Conservation (phyloP, 148 eudicot genomes). For the Rhododendron simsii region DNA sequence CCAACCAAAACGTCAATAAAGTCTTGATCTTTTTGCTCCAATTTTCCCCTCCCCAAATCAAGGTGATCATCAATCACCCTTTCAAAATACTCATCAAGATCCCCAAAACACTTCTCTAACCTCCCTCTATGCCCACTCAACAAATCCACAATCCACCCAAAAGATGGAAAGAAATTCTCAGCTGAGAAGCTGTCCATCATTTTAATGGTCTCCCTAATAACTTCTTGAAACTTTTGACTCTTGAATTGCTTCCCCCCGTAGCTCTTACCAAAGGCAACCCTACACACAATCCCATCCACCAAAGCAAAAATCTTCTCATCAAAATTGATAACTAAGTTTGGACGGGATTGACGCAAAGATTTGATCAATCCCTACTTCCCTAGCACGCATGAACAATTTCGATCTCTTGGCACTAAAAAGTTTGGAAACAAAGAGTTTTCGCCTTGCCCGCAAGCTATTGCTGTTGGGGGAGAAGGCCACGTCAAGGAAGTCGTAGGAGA, state of each 20-base stretch:
- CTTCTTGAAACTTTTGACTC: background rate
- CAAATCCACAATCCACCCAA: background rate
- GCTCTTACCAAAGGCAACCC: background rate
- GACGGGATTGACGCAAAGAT: background rate
- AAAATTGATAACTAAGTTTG: background rate
- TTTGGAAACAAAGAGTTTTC: background rate
- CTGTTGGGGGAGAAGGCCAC: background rate
- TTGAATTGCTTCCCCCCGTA: background rate
- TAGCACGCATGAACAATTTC: background rate
- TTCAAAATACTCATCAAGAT: background rate
- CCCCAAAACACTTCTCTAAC: background rate
- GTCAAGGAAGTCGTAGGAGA: slow-evolving; percentile 5
- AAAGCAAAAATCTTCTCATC: background rate
- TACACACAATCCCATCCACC: background rate
- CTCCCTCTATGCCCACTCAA: background rate
- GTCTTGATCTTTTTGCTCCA: background rate
- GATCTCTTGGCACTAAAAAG: slow-evolving; percentile 1
- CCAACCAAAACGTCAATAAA: background rate
- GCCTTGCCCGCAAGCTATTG: background rate
- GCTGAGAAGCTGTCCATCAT: background rate
- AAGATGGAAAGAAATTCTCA: background rate
- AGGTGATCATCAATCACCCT: background rate
- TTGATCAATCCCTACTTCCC: background rate
- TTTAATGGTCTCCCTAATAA: background rate
- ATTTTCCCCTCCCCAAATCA: background rate